A percentile compares a stretch with the other conserved stretches of the same genome.
Conservation (phyloP, 2,329 filamentous ascomycete species). For the Phyllachora maydis region DNA sequence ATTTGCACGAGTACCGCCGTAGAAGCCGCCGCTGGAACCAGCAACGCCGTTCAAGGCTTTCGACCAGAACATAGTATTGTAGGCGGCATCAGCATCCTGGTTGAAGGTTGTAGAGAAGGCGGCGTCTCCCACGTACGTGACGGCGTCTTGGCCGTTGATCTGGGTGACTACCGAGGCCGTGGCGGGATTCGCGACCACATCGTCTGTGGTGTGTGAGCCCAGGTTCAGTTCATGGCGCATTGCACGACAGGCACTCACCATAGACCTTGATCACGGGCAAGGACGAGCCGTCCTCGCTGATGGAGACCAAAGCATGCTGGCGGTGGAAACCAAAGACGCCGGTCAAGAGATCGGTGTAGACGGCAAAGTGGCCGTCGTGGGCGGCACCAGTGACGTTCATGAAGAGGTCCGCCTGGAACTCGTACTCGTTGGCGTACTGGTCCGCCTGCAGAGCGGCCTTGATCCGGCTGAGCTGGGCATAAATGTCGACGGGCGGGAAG, state of each 20-base stretch:
- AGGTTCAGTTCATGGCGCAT: slow-evolving; percentile 1
- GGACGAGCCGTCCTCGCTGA: slow-evolving; percentile 12
- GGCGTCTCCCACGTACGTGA: slow-evolving; percentile 18
- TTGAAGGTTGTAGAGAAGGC: slow-evolving; percentile 16
- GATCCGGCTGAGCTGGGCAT: slow-evolving; percentile 12
- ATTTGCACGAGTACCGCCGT: slow-evolving; percentile 10
- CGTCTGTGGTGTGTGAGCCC: slow-evolving; percentile 2
- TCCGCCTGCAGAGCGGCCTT: slow-evolving; percentile 11
- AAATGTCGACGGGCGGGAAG: slow-evolving; percentile 17
- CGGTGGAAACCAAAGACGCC: slow-evolving; percentile 15
- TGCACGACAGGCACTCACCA: slow-evolving; percentile 5
- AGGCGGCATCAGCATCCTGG: slow-evolving; percentile 11
- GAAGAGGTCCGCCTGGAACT: slow-evolving; percentile 19
- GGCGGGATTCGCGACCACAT: slow-evolving; percentile 6
- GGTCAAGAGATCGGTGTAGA: slow-evolving; percentile 17
- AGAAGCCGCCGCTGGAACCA: slow-evolving; percentile 11
- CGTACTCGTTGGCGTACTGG: slow-evolving; percentile 16
- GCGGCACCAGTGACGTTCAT: slow-evolving; percentile 14
- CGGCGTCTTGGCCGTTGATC: slow-evolving; percentile 11
- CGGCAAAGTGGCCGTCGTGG: slow-evolving; percentile 20
- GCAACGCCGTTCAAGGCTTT: slow-evolving; percentile 3
- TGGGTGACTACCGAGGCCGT: slow-evolving; percentile 7
- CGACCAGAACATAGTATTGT: slow-evolving; percentile 17
- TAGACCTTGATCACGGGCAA: slow-evolving; percentile 28
- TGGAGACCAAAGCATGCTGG: slow-evolving; percentile 17